Conservation (phyloP, 2,329 filamentous ascomycete species). For the Xylaria sp. region DNA sequence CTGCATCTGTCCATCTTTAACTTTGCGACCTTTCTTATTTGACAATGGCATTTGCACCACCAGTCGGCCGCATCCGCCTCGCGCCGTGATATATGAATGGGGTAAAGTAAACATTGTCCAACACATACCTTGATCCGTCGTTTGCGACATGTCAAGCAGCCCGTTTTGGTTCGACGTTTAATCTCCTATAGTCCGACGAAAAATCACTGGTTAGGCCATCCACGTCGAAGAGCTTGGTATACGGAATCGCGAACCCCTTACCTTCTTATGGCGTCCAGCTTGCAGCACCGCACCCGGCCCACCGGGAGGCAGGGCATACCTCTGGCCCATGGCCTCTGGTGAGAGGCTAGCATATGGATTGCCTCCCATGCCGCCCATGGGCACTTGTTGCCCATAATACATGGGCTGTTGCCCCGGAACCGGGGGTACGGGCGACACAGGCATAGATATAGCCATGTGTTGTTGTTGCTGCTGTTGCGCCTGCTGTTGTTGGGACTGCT, state of each 20-base stretch:
- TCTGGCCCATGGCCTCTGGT: constrained; percentile 48
- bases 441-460: constrained; percentile 47
- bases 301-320: constrained; percentile 54
- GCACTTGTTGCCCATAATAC: constrained; percentile 52
- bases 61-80: background rate
- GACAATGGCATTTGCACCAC: background rate
- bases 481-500: constrained; percentile 38
- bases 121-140: constrained; percentile 65
- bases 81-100: constrained; percentile 1
- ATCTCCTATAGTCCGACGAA: constrained; percentile 56
- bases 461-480: constrained; percentile 40
- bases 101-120: constrained; percentile 12
- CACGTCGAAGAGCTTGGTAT: constrained; percentile 35
- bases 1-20: constrained; percentile 10
- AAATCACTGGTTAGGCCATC: constrained; percentile 23
- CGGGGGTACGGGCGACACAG: constrained; percentile 45
- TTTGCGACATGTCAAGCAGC: constrained; percentile 67
- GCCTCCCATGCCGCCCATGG: constrained; percentile 36
- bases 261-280: constrained; percentile 62
- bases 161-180: constrained; percentile 67
- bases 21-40: constrained; percentile 4
- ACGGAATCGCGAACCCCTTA: constrained; percentile 39
- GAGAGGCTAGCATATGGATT: constrained; percentile 51
- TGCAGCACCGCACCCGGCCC: constrained; percentile 55
- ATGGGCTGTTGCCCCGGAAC: constrained; percentile 45